Base-by-base conservation (phyloP, 2,329 filamentous ascomycete genomes). In the Raffaelea albimanens region DNA sequence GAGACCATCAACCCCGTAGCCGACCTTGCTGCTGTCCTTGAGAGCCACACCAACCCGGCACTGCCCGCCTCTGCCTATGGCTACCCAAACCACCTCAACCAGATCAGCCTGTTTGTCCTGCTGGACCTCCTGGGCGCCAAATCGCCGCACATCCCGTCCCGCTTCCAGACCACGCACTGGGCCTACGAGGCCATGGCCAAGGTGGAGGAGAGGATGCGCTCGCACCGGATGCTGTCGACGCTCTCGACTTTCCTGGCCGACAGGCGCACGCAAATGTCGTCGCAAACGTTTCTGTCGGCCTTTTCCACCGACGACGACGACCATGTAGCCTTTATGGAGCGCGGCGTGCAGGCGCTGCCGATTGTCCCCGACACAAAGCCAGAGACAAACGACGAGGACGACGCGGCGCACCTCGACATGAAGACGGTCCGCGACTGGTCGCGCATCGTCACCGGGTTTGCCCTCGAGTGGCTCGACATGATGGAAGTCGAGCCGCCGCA, bases 111-210 rank as follows among this genome's bases (percentile, higher is more conserved):
- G 11, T 95, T 97, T 61, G 73, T 97, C 9, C 78, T 97, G n/a
- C 77, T 97, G 25, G 93, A 97, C 62, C 75, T 97, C 9, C 78
- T 97, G 0, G 93, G 93, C 9, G 68, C n/a, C n/a, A n/a, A n/a
- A 13, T 29, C 7, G 25, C 36, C 31, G 21, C 1, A n/a, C 20
- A 74, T 98, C 1, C 87, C 87, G 1, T 94, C 87, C 57, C 62
- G 84, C 63, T 90, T 86, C 62, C 73, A 77, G 53, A 83, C 82
- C 1, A 90, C 85, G 0, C 86, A 91, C 58, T 91, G 86, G 86
- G 85, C 85, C 8, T 91, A 91, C 60, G 69, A 75, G 53, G 70
- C 73, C 45, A 72, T 90, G 62, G 78, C 82, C 0, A 62, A 63
- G 0, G 64, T 86, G 18, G 86, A 91, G 64, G 60, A 68, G 9